Percentiles rank a stretch among this genome's conserved stretches.
These are phyloP conservation scores for Diaporthe humulicola DNA, from an alignment of 2,329 filamentous ascomycete species.

Conservation along the genomic window DNA sequence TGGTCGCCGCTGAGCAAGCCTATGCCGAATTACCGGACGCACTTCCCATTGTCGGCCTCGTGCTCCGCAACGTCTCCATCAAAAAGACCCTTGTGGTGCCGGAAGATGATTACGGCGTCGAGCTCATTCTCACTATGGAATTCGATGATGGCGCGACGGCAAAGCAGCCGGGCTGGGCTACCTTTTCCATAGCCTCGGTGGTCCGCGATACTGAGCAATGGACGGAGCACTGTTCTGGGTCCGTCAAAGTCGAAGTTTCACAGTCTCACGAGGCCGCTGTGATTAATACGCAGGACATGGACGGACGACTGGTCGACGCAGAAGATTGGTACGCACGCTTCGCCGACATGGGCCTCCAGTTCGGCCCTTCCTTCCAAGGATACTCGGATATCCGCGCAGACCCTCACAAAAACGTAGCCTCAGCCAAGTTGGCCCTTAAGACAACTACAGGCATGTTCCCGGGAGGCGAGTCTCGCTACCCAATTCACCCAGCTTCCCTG, in stretches of 20 bases:
- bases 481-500: not conserved
- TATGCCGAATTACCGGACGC: not conserved
- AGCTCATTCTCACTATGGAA: not conserved
- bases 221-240: not conserved
- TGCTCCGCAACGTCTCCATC: not conserved
- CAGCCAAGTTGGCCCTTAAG: not conserved
- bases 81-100: not conserved
- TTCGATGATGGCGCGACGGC: not conserved
- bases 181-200: not conserved
- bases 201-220: not conserved
- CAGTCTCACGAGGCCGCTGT: too few species aligned
- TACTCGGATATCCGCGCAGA: not conserved
- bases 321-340: too few species aligned
- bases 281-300: too few species aligned
- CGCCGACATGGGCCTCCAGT: too few species aligned
- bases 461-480: not conserved
- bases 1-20: constrained; percentile 43
- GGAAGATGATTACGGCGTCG: not conserved
- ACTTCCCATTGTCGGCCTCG: not conserved
- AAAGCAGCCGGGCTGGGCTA: not conserved
- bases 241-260: not conserved
- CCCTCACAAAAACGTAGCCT: not conserved
- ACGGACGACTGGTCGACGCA: not conserved
- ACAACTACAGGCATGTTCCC: not conserved
- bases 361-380: not conserved